Evolutionary conservation across 495 filamentous ascomycete species (phyloP).

Genomic region (Mytilinidion resinicola): DNA sequence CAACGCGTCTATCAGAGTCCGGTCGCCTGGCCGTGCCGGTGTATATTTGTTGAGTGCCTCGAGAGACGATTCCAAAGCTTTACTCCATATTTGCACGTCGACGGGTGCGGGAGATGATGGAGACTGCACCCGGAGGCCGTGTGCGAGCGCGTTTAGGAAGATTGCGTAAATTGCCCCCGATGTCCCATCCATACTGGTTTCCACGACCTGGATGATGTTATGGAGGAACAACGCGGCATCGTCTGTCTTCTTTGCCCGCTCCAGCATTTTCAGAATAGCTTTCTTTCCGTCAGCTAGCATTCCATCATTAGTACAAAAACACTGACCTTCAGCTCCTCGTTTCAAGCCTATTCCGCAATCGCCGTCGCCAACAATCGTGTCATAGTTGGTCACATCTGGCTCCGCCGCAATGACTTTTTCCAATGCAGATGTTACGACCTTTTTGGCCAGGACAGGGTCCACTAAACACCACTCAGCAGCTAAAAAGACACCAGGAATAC

Average conservation of each 20-base stretch:
- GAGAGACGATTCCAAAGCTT: conserved; percentile 64
- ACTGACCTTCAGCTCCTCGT: conserved; percentile 75
- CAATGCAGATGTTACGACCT: conserved; percentile 60
- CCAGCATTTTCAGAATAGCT: conserved; percentile 65
- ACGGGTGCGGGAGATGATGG: conserved; percentile 42
- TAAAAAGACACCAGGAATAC: not conserved
- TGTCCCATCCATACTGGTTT: conserved; percentile 89
- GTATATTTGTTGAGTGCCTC: conserved; percentile 74
- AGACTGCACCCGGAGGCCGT: conserved; percentile 58
- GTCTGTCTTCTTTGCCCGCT: conserved; percentile 48
- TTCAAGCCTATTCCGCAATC: conserved; percentile 90
- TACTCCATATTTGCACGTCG: conserved; percentile 60
- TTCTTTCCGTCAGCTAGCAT: conserved; percentile 10
- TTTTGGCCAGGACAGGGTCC: conserved; percentile 52
- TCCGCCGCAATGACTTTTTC: conserved; percentile 69
- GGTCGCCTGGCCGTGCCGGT: conserved; percentile 79
- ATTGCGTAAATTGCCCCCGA: conserved; percentile 94
- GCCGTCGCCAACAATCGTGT: conserved; percentile 90
- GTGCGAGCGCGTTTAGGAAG: conserved; percentile 84
- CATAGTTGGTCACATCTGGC: conserved; percentile 77
- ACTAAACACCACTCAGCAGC: conserved; percentile 39
- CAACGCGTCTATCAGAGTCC: conserved; percentile 86
- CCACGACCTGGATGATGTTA: conserved; percentile 75
- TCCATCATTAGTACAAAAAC: not conserved
- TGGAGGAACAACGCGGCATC: conserved; percentile 69